These are phyloP conservation scores for Didymella pomorum DNA, from an alignment of 2,329 filamentous ascomycete genomes.

Conservation along the genomic window DNA sequence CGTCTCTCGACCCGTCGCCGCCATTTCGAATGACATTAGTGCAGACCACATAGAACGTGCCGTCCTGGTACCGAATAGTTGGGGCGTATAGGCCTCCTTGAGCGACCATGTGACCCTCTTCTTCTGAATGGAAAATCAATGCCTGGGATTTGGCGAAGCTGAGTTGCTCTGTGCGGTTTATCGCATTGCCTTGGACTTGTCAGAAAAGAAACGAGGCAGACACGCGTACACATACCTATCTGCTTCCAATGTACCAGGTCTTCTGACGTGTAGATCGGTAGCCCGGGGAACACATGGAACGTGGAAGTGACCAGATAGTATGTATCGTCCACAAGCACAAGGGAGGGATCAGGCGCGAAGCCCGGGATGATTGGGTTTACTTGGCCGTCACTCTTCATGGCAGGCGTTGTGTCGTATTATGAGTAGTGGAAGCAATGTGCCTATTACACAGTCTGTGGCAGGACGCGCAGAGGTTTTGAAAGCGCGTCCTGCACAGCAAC, in stretches of 20 bases:
- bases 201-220: neutral
- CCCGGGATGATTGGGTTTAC: neutral
- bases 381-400: neutral
- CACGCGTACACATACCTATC: neutral
- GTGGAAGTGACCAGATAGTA: conserved; percentile 1
- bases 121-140: neutral
- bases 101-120: neutral
- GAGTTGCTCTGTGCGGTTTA: neutral
- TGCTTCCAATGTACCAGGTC: neutral
- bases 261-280: neutral
- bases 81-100: neutral
- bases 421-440: no score
- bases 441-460: neutral
- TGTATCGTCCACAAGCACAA: neutral
- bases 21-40: conserved; percentile 1
- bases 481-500: neutral
- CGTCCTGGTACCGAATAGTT: neutral
- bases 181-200: neutral
- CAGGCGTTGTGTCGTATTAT: neutral
- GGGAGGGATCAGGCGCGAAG: neutral
- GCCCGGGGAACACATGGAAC: neutral
- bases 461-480: neutral
- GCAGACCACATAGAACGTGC: neutral
- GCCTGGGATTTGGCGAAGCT: neutral
- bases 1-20: neutral